Evolutionary conservation across 169 alveolate genomes (phyloP), one percentile per base, ranked within the genome.

Genomic region (Eimeria praecox): DNA sequence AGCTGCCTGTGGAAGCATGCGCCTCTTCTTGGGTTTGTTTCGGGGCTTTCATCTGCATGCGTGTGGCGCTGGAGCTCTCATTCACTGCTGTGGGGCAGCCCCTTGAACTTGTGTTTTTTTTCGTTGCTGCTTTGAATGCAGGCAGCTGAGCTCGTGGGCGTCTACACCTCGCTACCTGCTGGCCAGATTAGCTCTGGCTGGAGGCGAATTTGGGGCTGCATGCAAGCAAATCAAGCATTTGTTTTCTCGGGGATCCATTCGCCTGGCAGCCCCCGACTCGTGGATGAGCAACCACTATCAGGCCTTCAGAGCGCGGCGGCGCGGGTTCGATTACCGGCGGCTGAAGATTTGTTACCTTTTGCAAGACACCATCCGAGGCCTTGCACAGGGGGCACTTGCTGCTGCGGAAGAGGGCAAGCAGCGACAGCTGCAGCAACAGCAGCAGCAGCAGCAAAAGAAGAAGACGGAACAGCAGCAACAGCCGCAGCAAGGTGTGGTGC

Each of bases 71-170:
- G n/a, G 62, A 52, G 18, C 62, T 52, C 62, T 20, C 62, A 52
- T 12, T 52, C 62, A 1, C 62, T 12, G 9, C 62, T 52, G 62
- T 52, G 62, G 9, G 18, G 18, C n/a, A n/a, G n/a, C n/a, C n/a
- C n/a, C n/a, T n/a, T n/a, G n/a, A n/a, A n/a, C n/a, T n/a, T 71
- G 33, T 54, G 54, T 54, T 27, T 33, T 10, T 86, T 12, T 59
- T n/a, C n/a, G n/a, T n/a, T 14, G 49, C 62, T 27, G 66, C n/a
- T 86, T 4, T 42, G 18, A 22, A 24, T 82, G 52, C 90, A 82
- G 95, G 71, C 95, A 92, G 64, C 83, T 85, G 73, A 90, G 95
- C 56, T 77, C 82, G 71, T 92, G 95, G 95, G 66, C 95, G 30
- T 78, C 86, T 33, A 44, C 87, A 1, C 95, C 95, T 27, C 95